Evolutionary conservation across 495 filamentous ascomycete species (phyloP).

Genomic region (Penicillium daleae): DNA sequence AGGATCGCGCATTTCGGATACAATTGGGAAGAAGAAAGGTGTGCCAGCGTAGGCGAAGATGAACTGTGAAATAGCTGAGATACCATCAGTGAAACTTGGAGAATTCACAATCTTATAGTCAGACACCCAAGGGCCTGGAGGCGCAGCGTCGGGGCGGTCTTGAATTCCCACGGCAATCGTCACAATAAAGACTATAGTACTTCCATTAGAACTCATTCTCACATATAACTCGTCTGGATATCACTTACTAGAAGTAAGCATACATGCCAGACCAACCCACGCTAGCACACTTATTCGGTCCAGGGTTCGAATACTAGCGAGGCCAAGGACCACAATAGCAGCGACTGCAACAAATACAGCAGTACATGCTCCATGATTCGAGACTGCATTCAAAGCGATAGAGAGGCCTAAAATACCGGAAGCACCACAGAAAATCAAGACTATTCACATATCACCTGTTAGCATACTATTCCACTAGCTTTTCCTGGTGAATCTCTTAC

Average conservation of each 20-base stretch:
- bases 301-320: slow-evolving; percentile 37
- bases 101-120: background rate
- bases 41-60: slow-evolving; percentile 61
- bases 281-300: slow-evolving; percentile 38
- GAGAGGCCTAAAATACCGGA: slow-evolving; percentile 66
- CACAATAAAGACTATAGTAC: background rate
- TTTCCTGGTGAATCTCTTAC: slow-evolving; percentile 11
- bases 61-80: slow-evolving; percentile 66
- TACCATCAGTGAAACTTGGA: slow-evolving; percentile 26
- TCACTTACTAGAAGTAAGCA: slow-evolving; percentile 35
- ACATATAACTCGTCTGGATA: too few relatives aligned
- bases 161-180: background rate
- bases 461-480: slow-evolving; percentile 47
- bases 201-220: too few relatives aligned
- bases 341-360: slow-evolving; percentile 39
- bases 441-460: slow-evolving; percentile 61
- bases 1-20: slow-evolving; percentile 69
- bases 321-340: slow-evolving; percentile 34
- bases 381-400: slow-evolving; percentile 68
- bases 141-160: background rate
- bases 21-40: slow-evolving; percentile 66
- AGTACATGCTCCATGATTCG: slow-evolving; percentile 63
- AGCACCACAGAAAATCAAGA: slow-evolving; percentile 35
- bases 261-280: slow-evolving; percentile 38
- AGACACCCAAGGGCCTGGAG: background rate